Evolutionary conservation across 257 asterid genomes (phyloP).

Genomic region (Nemophila menziesii): DNA sequence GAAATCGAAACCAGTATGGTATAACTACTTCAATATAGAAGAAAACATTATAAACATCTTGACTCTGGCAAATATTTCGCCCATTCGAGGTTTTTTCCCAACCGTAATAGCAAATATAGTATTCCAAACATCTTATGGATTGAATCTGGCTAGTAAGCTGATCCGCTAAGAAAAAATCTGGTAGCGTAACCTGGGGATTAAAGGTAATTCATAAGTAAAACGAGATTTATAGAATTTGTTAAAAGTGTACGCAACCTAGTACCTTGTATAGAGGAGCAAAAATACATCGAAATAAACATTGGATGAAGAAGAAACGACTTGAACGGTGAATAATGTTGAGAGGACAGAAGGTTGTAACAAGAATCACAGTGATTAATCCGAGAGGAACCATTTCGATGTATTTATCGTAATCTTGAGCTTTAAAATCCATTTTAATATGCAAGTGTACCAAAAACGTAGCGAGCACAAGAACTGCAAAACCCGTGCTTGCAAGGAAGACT

Average conservation of each 20-base stretch:
- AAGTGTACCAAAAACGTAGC: constrained; percentile 58
- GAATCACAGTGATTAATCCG: constrained; percentile 45
- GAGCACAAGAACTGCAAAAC: constrained; percentile 56
- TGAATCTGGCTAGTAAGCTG: constrained; percentile 83
- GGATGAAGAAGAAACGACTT: constrained; percentile 55
- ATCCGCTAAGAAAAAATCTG: constrained; percentile 70
- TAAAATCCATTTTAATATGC: constrained; percentile 47
- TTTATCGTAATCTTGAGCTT: constrained; percentile 29
- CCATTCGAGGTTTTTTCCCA: constrained; percentile 25
- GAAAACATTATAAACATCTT: constrained; percentile 42
- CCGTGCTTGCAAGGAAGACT: constrained; percentile 60
- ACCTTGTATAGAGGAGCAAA: constrained; percentile 81
- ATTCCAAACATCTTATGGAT: constrained; percentile 68
- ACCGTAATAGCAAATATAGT: constrained; percentile 66
- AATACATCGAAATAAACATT: constrained; percentile 41
- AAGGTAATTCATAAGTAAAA: constrained; percentile 2
- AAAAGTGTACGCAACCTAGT: constrained; percentile 1
- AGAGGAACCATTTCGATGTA: constrained; percentile 55
- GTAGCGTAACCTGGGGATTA: constrained; percentile 45
- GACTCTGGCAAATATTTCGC: constrained; percentile 28
- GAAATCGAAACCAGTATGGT: constrained; percentile 80
- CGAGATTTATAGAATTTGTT: neutral
- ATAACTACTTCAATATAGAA: constrained; percentile 50
- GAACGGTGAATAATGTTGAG: constrained; percentile 55
- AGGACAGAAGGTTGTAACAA: constrained; percentile 43